A percentile compares a stretch with the other conserved stretches of the same genome.
Evolutionary conservation across 805 yeast species (phyloP).

Genomic region (Monosporozyma aerobia): DNA sequence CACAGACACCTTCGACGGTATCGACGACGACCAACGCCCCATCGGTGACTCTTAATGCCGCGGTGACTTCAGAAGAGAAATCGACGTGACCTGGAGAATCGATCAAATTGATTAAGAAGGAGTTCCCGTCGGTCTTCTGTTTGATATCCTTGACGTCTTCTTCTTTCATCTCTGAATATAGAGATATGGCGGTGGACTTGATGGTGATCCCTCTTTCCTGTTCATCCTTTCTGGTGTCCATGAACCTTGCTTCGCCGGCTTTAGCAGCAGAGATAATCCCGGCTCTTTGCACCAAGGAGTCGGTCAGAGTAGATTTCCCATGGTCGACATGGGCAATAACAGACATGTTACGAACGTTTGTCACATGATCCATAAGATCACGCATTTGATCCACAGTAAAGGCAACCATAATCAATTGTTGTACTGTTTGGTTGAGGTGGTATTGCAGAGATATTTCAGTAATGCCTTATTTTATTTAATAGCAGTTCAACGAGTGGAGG

Average conservation of each 20-base stretch:
- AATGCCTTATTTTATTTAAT: too few relatives aligned
- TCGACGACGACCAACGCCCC: slow-evolving; percentile 99
- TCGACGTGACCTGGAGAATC: slow-evolving; percentile 99
- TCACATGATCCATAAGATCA: slow-evolving; percentile 97
- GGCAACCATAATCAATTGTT: slow-evolving; percentile 26
- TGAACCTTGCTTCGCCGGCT: slow-evolving; percentile 99
- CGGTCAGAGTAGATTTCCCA: slow-evolving; percentile 99
- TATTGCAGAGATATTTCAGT: too few relatives aligned
- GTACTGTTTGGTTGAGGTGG: neutral
- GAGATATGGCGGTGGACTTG: slow-evolving; percentile 97
- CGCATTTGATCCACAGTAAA: slow-evolving; percentile 87
- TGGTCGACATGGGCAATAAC: slow-evolving; percentile 99
- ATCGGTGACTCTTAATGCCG: slow-evolving; percentile 98
- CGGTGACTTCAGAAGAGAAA: slow-evolving; percentile 99
- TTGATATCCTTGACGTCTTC: slow-evolving; percentile 81
- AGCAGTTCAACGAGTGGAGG: neutral
- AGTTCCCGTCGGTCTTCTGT: slow-evolving; percentile 81
- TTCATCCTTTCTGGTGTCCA: slow-evolving; percentile 84
- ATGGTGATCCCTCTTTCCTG: slow-evolving; percentile 74
- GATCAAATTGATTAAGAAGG: slow-evolving; percentile 93
- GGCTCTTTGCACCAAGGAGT: slow-evolving; percentile 96
- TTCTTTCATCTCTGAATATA: slow-evolving; percentile 74
- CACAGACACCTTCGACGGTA: slow-evolving; percentile 99
- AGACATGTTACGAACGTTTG: slow-evolving; percentile 99
- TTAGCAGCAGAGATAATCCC: slow-evolving; percentile 99